Evolutionary conservation across 1,139 yeast species (phyloP), one percentile per base, ranked within the genome.

Genomic region (Debaryomyces udenii): DNA sequence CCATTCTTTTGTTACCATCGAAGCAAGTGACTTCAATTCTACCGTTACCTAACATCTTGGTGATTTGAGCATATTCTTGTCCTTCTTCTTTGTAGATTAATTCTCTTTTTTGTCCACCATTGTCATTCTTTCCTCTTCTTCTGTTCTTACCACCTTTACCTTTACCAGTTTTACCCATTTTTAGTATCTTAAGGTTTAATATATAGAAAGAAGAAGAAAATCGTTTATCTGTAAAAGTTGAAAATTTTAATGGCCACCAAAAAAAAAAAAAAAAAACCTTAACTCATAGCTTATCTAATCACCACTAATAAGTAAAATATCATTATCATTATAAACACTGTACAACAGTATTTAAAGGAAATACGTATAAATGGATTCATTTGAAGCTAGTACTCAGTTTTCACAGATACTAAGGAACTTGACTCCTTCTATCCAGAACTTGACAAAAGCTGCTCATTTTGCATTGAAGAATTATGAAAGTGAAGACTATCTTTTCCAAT

Each of bases 71-170:
- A 62, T 94, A 94, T 66, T 93, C 99, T 70, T 93, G 99, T 46
- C 96, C 96, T 58, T 94, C 99, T 53, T 93, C 99, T 62, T 85
- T 90, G 64, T 79, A 80, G 64, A 83, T 80, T 58, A 93, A 80
- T 66, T 93, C 99, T 72, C 99, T 88, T 80, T 94, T 93, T 70
- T 89, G 91, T 48, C 87, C 85, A 48, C 81, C 86, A 67, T 83
- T 83, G 65, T 85, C 96, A 68, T 90, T 91, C 95, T 93, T 93
- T 68, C 99, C 99, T 82, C 97, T 88, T 82, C 98, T 88, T 78
- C 97, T 88, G 69, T 90, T 91, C 77, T 86, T 83, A 54, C 84
- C 84, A 53, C 84, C 84, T 68, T 74, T 74, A 44, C 79, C 79
- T 70, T 74, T 74, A 52, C 78, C 77, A 41, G 78, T 57, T 62